Percentiles rank a stretch among this genome's conserved stretches.
Evolutionary conservation across 345 rosid genomes (phyloP).

Genomic region (Gossypium thurberi): DNA sequence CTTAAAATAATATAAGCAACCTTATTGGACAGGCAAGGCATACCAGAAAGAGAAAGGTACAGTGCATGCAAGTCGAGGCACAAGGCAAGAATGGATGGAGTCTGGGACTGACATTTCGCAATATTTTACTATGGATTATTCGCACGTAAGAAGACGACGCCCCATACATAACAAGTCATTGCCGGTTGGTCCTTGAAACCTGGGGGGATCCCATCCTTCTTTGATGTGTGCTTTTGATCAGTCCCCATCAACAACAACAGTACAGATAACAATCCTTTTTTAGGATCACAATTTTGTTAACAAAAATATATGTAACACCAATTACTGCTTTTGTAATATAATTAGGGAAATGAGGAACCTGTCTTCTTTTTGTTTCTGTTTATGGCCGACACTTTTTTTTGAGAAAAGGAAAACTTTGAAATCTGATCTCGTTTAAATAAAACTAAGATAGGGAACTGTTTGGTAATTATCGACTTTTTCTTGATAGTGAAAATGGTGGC

Average conservation of each 20-base stretch:
- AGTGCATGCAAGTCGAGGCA: slow-evolving; percentile 2
- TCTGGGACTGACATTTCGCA: neutral
- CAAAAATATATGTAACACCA: neutral
- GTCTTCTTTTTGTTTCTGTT: neutral
- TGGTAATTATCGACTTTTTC: neutral
- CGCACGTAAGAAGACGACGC: slow-evolving; percentile 15
- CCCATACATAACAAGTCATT: slow-evolving; percentile 18
- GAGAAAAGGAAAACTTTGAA: neutral
- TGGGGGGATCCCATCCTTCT: neutral
- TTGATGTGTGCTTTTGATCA: neutral
- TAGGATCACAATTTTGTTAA: neutral
- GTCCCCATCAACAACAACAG: neutral
- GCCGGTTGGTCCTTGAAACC: slow-evolving; percentile 15
- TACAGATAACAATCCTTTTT: neutral
- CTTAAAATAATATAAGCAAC: too few relatives aligned
- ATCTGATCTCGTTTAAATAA: neutral
- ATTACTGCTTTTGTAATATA: neutral
- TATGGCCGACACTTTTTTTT: neutral
- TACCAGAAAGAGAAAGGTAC: neutral
- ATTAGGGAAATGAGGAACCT: neutral
- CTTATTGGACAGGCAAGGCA: neutral
- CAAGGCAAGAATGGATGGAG: slow-evolving; percentile 12
- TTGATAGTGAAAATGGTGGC: neutral
- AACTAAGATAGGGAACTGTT: neutral
- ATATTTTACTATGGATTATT: slow-evolving; percentile 16